phyloP scores from a whole-genome alignment of 805 yeast species.

The Candida vartiovaarae region DNA sequence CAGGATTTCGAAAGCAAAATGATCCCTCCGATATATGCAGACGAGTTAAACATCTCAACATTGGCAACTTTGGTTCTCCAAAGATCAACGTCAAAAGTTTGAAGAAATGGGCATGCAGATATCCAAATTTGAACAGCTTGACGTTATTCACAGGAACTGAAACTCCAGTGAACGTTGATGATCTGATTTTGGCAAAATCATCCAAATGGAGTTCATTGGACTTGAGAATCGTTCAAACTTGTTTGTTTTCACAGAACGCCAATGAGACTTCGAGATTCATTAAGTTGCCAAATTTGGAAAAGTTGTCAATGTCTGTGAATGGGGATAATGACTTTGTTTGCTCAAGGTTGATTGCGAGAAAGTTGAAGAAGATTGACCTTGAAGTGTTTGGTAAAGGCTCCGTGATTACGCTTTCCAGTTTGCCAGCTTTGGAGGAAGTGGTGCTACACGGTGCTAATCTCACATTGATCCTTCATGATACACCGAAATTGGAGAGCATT shows the following conservation, averaged over 20 bases:
- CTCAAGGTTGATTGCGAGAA: background rate
- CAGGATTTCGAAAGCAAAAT: too few relatives aligned
- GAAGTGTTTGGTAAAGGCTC: background rate
- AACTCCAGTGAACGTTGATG: background rate
- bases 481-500: background rate
- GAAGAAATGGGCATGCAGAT: too few relatives aligned
- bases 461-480: background rate
- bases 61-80: too few relatives aligned
- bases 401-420: background rate
- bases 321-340: background rate
- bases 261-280: background rate
- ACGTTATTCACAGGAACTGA: background rate
- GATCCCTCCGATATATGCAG: too few relatives aligned
- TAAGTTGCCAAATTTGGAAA: background rate
- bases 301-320: background rate
- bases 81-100: too few relatives aligned
- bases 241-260: background rate
- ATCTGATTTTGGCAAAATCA: background rate
- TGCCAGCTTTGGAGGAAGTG: background rate
- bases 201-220: background rate
- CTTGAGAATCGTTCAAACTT: background rate
- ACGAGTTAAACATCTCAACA: too few relatives aligned
- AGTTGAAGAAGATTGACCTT: background rate
- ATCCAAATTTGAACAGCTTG: too few relatives aligned
- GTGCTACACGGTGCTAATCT: background rate